A percentile compares a stretch with the other conserved stretches of the same genome.
Conservation (phyloP, 2,329 filamentous ascomycete genomes). For the Beauveria varroae region DNA sequence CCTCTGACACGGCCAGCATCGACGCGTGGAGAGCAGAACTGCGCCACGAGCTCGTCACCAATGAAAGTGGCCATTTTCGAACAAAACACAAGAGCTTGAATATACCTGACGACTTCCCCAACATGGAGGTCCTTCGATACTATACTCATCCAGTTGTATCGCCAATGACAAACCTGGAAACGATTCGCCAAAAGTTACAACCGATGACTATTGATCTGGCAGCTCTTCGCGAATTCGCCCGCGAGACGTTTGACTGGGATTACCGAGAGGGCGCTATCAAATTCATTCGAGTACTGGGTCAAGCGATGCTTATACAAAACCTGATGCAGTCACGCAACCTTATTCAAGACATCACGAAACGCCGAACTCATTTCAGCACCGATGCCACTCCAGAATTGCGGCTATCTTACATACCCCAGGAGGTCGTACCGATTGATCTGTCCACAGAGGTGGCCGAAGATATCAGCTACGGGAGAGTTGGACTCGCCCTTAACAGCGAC, state of each 20-base stretch:
- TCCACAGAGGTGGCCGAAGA: conserved; percentile 61
- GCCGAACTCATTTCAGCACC: conserved; percentile 62
- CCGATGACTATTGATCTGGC: conserved; percentile 22
- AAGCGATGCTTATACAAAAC: conserved; percentile 62
- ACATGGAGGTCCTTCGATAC: conserved; percentile 69
- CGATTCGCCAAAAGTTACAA: conserved; percentile 16
- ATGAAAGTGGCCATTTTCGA: conserved; percentile 74
- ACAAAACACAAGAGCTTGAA: conserved; percentile 64
- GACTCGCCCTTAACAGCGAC: conserved; percentile 56
- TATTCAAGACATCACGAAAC: conserved; percentile 52
- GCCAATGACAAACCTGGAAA: conserved; percentile 38
- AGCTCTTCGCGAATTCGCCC: conserved; percentile 65
- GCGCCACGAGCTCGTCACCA: conserved; percentile 69
- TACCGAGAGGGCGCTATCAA: conserved; percentile 73
- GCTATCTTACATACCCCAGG: conserved; percentile 66
- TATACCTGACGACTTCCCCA: conserved; percentile 78
- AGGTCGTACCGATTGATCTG: conserved; percentile 72
- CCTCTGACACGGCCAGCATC: conserved; percentile 51
- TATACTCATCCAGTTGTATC: conserved; percentile 88
- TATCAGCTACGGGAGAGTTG: conserved; percentile 41
- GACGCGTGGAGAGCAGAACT: conserved; percentile 65
- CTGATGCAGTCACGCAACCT: conserved; percentile 24
- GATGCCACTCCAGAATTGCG: conserved; percentile 72
- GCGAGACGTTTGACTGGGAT: conserved; percentile 80
- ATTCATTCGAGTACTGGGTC: conserved; percentile 72